Evolutionary conservation across 2,329 filamentous ascomycete genomes (phyloP), one percentile per base, ranked within the genome.

Genomic region (Alternaria sp.): DNA sequence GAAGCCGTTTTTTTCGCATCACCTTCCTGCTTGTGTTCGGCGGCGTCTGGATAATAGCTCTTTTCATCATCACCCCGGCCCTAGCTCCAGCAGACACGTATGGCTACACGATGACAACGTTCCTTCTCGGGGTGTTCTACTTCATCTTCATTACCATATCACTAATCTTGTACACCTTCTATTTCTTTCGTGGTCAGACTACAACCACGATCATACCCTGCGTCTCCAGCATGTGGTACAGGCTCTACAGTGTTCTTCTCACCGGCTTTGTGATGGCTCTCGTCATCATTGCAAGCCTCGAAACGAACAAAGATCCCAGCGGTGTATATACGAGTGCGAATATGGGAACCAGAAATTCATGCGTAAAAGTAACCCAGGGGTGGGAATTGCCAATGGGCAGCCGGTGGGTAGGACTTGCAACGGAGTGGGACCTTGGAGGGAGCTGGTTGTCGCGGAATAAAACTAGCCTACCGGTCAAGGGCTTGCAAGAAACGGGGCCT

Each of bases 131-230:
- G 14, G 2, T 38, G 14, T 50, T 50, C 5, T 50, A 50, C 32
- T 27, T 50, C 32, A 1, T 14, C 0, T 50, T 38, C 2, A 25
- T 38, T 20, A 36, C 46, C 11, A 9, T 38, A n/a, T 8, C 46
- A 3, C 46, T 38, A 0, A 1, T 27, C 3, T 16, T 62, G 4
- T 63, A 61, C 30, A 38, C 48, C 5, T 43, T 59, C 25, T 57
- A 59, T 22, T 63, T 63, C 5, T 30, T 60, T 16, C 46, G 46
- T 18, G 62, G 53, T 3, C 54, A 58, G 27, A 67, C 58, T 4
- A 63, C 60, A 14, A 63, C 58, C 22, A 63, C 60, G 3, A 52
- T 68, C 14, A 34, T 67, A 4, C 64, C 64, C 10, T 63, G 62
- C 27, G 46, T 65, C 27, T 60, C 59, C 1, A 60, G 34, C 18